Evolutionary conservation across 345 rosid species (phyloP).

Genomic region (Acer campestre): DNA sequence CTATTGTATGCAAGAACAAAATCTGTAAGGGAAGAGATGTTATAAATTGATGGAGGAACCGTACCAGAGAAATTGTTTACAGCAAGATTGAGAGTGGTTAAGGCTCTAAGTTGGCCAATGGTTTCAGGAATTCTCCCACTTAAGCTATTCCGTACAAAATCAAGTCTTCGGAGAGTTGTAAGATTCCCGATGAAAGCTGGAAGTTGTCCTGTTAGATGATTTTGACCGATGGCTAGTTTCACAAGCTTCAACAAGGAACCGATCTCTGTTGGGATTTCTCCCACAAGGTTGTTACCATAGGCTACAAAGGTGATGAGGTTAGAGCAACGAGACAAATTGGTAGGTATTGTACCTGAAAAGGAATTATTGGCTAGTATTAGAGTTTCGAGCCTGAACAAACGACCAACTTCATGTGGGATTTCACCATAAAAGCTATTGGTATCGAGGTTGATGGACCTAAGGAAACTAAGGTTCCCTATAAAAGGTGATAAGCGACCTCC

Average conservation of each 20-base stretch:
- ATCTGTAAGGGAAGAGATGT: conserved; percentile 10
- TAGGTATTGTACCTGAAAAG: not conserved
- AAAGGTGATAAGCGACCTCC: not conserved
- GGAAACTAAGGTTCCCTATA: conserved; percentile 2
- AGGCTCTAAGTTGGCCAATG: conserved; percentile 7
- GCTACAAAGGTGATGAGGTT: conserved; percentile 1
- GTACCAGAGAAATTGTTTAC: conserved; percentile 18
- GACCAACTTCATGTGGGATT: conserved; percentile 21
- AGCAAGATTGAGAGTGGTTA: not conserved
- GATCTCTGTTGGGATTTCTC: conserved; percentile 9
- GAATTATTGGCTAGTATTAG: conserved; percentile 11
- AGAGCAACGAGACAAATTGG: conserved; percentile 13
- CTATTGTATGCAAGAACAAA: not conserved
- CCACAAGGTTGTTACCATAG: not conserved
- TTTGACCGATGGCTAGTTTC: not conserved
- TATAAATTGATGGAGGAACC: conserved; percentile 20
- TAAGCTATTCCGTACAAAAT: not conserved
- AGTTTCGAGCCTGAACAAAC: conserved; percentile 1
- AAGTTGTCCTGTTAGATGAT: conserved; percentile 14
- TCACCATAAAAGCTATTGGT: not conserved
- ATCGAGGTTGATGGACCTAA: not conserved
- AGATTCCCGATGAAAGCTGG: conserved; percentile 28
- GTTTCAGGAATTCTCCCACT: conserved; percentile 23
- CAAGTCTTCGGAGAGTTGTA: conserved; percentile 3
- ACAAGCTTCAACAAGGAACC: conserved; percentile 5